Percentiles rank a stretch among this genome's conserved stretches.
phyloP scores from a whole-genome alignment of 2,329 filamentous ascomycete genomes.

The Aspergillus arachidicola region DNA sequence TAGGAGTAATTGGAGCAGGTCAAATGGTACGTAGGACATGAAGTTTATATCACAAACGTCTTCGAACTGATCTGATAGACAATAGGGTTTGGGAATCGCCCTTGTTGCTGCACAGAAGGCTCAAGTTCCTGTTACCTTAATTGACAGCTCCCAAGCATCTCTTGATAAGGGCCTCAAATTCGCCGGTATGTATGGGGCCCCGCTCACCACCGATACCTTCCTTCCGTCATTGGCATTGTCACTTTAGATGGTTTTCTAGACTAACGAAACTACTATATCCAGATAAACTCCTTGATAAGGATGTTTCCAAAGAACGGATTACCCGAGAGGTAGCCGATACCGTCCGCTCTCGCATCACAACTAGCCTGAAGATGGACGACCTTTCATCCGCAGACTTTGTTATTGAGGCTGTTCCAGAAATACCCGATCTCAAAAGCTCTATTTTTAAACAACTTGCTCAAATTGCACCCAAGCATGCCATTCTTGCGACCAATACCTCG shows the following conservation, averaged over 20 bases:
- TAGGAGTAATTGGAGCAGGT: constrained; percentile 91
- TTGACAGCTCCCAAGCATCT: constrained; percentile 82
- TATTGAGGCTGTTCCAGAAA: constrained; percentile 96
- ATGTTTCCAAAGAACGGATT: constrained; percentile 84
- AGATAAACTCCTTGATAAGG: constrained; percentile 93
- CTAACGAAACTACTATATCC: constrained; percentile 7
- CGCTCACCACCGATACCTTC: not conserved
- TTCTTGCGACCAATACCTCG: constrained; percentile 97
- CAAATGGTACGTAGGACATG: constrained; percentile 73
- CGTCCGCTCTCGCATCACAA: constrained; percentile 67
- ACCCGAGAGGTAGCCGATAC: constrained; percentile 78
- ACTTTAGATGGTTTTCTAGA: too few species aligned
- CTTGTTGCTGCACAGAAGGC: constrained; percentile 88
- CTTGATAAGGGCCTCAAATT: constrained; percentile 89
- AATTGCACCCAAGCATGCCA: constrained; percentile 79
- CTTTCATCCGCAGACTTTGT: constrained; percentile 90
- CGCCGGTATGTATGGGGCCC: constrained; percentile 62
- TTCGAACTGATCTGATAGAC: constrained; percentile 26
- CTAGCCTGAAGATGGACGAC: constrained; percentile 73
- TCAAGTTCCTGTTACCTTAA: constrained; percentile 77
- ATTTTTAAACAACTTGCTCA: constrained; percentile 84
- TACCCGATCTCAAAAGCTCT: constrained; percentile 79
- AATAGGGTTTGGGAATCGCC: constrained; percentile 89
- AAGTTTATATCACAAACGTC: not conserved
- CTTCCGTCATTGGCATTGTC: not conserved